Conservation (phyloP, 371 early-diverging fungal genomes). For the Smittium culicis region DNA sequence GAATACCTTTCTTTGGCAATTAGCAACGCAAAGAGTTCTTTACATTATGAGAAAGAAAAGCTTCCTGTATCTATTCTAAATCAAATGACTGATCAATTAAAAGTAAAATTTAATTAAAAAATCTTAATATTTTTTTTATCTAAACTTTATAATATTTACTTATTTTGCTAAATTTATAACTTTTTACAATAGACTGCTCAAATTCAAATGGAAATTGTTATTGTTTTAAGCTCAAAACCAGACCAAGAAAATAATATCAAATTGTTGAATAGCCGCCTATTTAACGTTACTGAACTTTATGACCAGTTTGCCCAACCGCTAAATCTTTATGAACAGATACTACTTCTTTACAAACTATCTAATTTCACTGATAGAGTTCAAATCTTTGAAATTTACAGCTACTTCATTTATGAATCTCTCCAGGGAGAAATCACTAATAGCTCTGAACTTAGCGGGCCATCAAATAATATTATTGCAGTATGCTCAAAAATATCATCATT, state of each 20-base stretch:
- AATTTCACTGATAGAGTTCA: conserved; percentile 37
- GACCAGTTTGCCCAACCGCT: conserved; percentile 41
- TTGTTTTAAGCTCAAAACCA: conserved; percentile 17
- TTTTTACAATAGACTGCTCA: conserved; percentile 13
- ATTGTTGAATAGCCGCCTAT: conserved; percentile 24
- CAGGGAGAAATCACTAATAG: neutral
- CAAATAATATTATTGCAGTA: neutral
- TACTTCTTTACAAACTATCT: conserved; percentile 44
- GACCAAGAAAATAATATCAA: conserved; percentile 16
- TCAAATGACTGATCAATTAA: conserved; percentile 43
- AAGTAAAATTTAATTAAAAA: conserved; percentile 38
- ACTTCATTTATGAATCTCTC: neutral
- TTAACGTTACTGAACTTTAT: conserved; percentile 29
- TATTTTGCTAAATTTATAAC: neutral
- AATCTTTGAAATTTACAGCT: conserved; percentile 32
- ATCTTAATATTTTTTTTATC: too few species aligned
- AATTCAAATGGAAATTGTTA: conserved; percentile 37
- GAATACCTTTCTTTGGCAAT: conserved; percentile 56
- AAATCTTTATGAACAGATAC: conserved; percentile 40
- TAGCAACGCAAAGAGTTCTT: conserved; percentile 50
- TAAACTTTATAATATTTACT: neutral
- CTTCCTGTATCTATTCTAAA: conserved; percentile 29
- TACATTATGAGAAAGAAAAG: conserved; percentile 19
- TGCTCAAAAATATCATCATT: neutral
- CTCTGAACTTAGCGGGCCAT: neutral